Conservation (phyloP, 441 rosid species). For the Bocquillonia castaneifolia region DNA sequence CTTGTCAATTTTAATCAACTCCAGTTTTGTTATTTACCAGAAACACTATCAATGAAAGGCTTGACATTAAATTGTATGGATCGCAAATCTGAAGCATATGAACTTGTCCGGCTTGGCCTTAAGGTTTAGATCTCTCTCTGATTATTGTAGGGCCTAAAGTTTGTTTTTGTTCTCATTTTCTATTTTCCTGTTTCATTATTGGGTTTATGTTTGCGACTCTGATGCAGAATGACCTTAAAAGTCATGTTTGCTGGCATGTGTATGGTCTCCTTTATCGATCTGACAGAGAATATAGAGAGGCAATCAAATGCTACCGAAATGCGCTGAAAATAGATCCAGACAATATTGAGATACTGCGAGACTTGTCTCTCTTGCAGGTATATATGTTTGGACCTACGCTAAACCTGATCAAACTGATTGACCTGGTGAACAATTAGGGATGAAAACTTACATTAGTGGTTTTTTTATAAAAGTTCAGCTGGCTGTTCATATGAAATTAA, state of each 20-base stretch:
- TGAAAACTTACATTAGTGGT: not conserved
- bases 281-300: conserved; percentile 98
- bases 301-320: conserved; percentile 96
- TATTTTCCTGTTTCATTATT: conserved; percentile 15
- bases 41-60: conserved; percentile 99
- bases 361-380: conserved; percentile 96
- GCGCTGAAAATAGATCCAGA: conserved; percentile 96
- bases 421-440: not conserved
- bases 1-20: conserved; percentile 2
- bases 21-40: conserved; percentile 37
- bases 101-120: conserved; percentile 89
- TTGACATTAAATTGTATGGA: conserved; percentile 98
- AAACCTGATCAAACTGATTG: not conserved
- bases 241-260: conserved; percentile 99
- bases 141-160: conserved; percentile 11
- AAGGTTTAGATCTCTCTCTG: conserved; percentile 52
- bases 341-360: conserved; percentile 94
- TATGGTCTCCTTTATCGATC: conserved; percentile 99
- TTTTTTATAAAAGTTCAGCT: not conserved
- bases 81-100: conserved; percentile 97
- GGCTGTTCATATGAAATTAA: not conserved
- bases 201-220: conserved; percentile 22
- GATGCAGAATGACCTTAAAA: conserved; percentile 94
- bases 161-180: conserved; percentile 8
- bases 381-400: not conserved